phyloP scores from a whole-genome alignment of 1,284 basidiomycete genomes.

The Malassezia dermatis region DNA sequence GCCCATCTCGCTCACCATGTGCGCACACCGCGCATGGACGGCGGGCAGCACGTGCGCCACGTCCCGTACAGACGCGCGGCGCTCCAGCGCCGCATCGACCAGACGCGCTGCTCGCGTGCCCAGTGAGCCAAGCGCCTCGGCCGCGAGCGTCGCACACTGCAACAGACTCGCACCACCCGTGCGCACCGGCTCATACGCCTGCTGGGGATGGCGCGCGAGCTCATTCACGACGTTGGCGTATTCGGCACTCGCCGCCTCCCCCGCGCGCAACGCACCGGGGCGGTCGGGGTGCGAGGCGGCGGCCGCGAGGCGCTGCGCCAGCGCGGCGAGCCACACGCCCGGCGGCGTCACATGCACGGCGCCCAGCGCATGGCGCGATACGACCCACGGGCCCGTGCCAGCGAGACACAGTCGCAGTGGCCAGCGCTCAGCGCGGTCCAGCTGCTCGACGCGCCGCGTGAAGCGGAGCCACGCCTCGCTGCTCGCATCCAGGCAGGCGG shows the following conservation, averaged over 20 bases:
- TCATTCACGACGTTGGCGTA: constrained; percentile 1
- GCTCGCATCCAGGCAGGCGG: constrained; percentile 19
- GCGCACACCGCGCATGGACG: background rate
- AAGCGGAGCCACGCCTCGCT: constrained; percentile 40
- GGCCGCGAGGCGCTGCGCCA: constrained; percentile 7
- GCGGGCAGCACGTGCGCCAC: background rate
- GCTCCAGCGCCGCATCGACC: background rate
- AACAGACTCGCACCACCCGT: constrained; percentile 1
- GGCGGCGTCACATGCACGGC: background rate
- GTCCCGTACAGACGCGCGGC: background rate
- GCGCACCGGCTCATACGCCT: constrained; percentile 1
- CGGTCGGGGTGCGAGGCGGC: constrained; percentile 13
- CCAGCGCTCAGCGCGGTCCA: constrained; percentile 35
- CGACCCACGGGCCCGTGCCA: constrained; percentile 18
- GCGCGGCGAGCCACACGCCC: constrained; percentile 7
- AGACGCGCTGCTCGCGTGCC: background rate
- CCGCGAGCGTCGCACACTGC: constrained; percentile 1
- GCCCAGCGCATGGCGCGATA: constrained; percentile 25
- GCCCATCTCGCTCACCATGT: background rate
- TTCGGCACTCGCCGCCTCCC: constrained; percentile 13
- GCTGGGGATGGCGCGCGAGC: background rate
- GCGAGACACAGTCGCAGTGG: constrained; percentile 21
- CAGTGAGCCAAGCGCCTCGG: background rate
- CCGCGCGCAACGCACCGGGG: constrained; percentile 2
- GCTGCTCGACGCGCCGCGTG: constrained; percentile 32